Evolutionary conservation across 176 grass and related monocot species (phyloP), one percentile per base, ranked within the genome.

Genomic region (Zizania latifolia): DNA sequence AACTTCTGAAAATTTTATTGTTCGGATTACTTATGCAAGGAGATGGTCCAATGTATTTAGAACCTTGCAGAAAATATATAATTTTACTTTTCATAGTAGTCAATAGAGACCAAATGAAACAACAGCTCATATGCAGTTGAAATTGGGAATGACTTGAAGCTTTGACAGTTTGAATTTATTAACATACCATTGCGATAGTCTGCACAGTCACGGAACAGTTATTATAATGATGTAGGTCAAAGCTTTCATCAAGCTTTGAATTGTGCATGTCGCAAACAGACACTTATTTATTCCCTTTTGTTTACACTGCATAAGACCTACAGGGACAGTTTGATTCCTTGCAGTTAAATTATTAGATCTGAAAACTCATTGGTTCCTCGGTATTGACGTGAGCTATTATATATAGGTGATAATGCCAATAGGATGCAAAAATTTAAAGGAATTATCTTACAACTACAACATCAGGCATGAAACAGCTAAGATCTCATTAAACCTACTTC

Each of bases 181-280:
- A 65, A 40, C 39, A 70, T 62, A 78, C 58, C 29, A 48, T 17
- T 4, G 14, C 58, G 64, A 66, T 77, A 73, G 78, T 72, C 80
- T 64, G 29, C 13, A 82, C 57, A 71, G 30, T 28, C 58, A 85
- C 70, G 38, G 41, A 50, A 84, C 43, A 55, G 27, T 36, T 90
- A 88, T 32, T 67, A 78, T 84, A 85, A 37, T 78, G 41, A 62
- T 2, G 41, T 57, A 84, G 50, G 86, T 89, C 83, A 95, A 84
- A 89, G 80, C 73, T 79, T 81, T 62, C 71, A 86, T 89, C 86
- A 86, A 46, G 46, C 69, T 66, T 64, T 83, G 60, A 81, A 67
- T 70, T 84, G n/a, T 71, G 57, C 62, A 78, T 88, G 79, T 62
- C 74, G 56, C 73, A 24, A 45, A 71, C 28, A 74, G 37, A 72